A percentile compares a stretch with the other conserved stretches of the same genome.
phyloP scores from a whole-genome alignment of 768 basidiomycete genomes.

The Mrakia gelida region DNA sequence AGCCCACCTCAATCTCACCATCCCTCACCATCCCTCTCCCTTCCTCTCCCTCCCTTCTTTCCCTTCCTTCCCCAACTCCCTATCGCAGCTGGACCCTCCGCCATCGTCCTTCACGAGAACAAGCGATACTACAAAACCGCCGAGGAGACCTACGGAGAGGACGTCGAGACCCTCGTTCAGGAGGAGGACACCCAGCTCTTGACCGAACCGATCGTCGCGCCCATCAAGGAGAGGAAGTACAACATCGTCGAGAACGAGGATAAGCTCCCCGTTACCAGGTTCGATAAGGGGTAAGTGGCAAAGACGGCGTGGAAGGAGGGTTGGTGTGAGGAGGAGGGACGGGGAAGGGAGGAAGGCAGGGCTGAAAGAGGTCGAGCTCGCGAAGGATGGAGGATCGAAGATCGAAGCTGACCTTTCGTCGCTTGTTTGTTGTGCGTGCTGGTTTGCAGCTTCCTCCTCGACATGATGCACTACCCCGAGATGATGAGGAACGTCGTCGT shows the following conservation, averaged over 20 bases:
- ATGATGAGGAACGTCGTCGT: slow-evolving; percentile 95
- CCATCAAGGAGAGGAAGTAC: slow-evolving; percentile 92
- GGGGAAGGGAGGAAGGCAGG: neutral
- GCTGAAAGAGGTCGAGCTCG: neutral
- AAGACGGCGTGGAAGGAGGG: neutral
- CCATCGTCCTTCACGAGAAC: slow-evolving; percentile 79
- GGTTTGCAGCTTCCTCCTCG: slow-evolving; percentile 71
- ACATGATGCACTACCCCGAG: slow-evolving; percentile 82
- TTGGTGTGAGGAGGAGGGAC: too few relatives aligned
- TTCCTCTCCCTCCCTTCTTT: neutral
- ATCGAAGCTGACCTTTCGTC: neutral
- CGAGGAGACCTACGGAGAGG: slow-evolving; percentile 82
- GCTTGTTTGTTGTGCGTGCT: neutral
- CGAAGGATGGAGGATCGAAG: neutral
- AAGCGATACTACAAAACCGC: slow-evolving; percentile 98
- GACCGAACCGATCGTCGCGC: slow-evolving; percentile 89
- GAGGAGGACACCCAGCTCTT: slow-evolving; percentile 97
- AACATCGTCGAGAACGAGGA: slow-evolving; percentile 82
- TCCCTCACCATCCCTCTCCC: neutral
- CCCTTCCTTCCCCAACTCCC: neutral
- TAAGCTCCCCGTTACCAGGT: slow-evolving; percentile 85
- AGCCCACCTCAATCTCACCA: neutral
- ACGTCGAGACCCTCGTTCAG: slow-evolving; percentile 93
- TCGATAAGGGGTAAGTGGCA: slow-evolving; percentile 78
- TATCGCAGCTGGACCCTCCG: slow-evolving; percentile 36